These are phyloP conservation scores for Trichaptum fuscoviolaceum DNA, from an alignment of 768 basidiomycete genomes.

Conservation along the genomic window DNA sequence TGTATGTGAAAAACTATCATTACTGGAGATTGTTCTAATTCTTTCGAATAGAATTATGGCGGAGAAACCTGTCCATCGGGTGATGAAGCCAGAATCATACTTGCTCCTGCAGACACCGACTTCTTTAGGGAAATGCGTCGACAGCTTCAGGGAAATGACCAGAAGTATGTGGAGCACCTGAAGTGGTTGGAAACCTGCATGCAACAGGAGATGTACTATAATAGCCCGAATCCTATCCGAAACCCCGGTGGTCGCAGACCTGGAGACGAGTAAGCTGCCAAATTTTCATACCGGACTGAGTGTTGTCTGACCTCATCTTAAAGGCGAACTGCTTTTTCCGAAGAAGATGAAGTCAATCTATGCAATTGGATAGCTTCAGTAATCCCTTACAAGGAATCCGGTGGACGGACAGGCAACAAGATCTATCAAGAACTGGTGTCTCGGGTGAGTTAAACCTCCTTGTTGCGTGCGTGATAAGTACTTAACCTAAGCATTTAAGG, in stretches of 20 bases:
- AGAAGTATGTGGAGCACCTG: slow-evolving; percentile 77
- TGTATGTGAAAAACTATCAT: slow-evolving; percentile 33
- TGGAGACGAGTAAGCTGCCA: slow-evolving; percentile 64
- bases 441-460: slow-evolving; percentile 37
- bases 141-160: slow-evolving; percentile 59
- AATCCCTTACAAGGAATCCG: slow-evolving; percentile 79
- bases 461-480: background rate
- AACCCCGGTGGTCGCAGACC: slow-evolving; percentile 78
- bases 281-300: background rate
- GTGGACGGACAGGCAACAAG: slow-evolving; percentile 77
- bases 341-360: slow-evolving; percentile 69
- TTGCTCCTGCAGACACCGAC: slow-evolving; percentile 77
- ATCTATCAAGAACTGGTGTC: slow-evolving; percentile 79
- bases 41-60: slow-evolving; percentile 61
- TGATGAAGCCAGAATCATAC: slow-evolving; percentile 69
- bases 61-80: slow-evolving; percentile 68
- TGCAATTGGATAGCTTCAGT: slow-evolving; percentile 78
- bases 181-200: slow-evolving; percentile 83
- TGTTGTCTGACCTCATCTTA: slow-evolving; percentile 2
- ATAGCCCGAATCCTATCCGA: slow-evolving; percentile 76
- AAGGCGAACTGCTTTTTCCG: slow-evolving; percentile 74
- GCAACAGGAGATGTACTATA: slow-evolving; percentile 57
- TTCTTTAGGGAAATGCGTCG: slow-evolving; percentile 71
- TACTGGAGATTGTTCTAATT: background rate
- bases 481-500: slow-evolving; percentile 30